A percentile compares a stretch with the other conserved stretches of the same genome.
Evolutionary conservation across 2,329 filamentous ascomycete species (phyloP).

Genomic region (Paracorniculantispora psalliotae): DNA sequence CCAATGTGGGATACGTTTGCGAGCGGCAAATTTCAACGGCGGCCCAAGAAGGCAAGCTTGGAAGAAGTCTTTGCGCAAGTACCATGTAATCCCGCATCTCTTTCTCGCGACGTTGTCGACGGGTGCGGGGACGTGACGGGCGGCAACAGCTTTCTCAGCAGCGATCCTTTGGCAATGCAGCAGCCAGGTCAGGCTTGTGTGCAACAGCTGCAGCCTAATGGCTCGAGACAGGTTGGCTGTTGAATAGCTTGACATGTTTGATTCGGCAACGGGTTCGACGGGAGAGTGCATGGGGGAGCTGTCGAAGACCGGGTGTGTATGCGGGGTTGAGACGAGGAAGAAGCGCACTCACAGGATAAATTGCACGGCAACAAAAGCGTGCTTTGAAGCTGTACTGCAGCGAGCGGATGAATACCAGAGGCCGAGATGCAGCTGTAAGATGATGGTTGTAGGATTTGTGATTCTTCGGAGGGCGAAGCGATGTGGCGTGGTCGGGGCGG

Average conservation of each 20-base stretch:
- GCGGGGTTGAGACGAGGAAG: conserved; percentile 1
- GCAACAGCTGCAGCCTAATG: background rate
- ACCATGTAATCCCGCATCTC: conserved; percentile 7
- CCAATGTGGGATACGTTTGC: background rate
- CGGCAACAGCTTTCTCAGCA: background rate
- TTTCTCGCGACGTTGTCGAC: background rate
- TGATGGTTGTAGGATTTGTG: background rate
- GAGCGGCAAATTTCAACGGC: background rate
- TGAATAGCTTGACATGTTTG: background rate
- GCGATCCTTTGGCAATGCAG: background rate
- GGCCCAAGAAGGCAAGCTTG: background rate
- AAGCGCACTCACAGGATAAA: conserved; percentile 6
- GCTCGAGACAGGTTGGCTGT: background rate
- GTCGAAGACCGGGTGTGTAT: background rate
- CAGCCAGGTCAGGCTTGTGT: background rate
- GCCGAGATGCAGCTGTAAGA: background rate
- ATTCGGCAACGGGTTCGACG: background rate
- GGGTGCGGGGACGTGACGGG: background rate
- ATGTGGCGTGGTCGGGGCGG: background rate
- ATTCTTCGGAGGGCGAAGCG: background rate
- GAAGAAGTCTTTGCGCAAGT: background rate
- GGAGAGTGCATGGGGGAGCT: background rate
- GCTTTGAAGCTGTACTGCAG: background rate
- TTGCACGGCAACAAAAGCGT: background rate
- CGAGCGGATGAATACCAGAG: background rate